A percentile compares a stretch with the other conserved stretches of the same genome.
These are phyloP conservation scores for Coemansia sp. DNA, from an alignment of 192 early-diverging fungal species.

Conservation along the genomic window DNA sequence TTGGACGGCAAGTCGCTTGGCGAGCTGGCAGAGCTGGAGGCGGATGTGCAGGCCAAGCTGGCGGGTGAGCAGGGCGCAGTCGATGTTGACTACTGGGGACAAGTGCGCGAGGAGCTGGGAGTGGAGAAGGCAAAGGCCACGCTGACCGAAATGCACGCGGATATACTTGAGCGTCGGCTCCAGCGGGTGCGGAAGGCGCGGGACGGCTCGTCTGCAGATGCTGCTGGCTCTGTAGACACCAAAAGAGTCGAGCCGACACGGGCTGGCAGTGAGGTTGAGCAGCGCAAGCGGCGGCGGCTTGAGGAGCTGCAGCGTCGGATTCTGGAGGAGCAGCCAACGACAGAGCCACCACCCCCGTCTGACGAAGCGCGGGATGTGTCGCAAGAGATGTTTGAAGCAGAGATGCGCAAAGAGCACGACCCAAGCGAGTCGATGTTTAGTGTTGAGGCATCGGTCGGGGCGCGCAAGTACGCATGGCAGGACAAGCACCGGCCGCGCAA, in stretches of 20 bases:
- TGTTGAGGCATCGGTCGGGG: constrained; percentile 66
- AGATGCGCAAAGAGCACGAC: constrained; percentile 72
- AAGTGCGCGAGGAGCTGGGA: constrained; percentile 67
- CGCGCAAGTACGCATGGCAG: constrained; percentile 72
- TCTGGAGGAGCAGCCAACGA: constrained; percentile 38
- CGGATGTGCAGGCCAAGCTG: constrained; percentile 75
- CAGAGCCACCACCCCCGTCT: background rate
- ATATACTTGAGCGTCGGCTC: constrained; percentile 69
- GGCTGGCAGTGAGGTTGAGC: constrained; percentile 47
- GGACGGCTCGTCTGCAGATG: constrained; percentile 20
- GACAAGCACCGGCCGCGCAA: constrained; percentile 96
- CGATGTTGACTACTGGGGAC: constrained; percentile 97
- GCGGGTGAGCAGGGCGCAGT: constrained; percentile 60
- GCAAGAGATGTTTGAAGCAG: constrained; percentile 63
- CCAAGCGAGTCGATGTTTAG: constrained; percentile 79
- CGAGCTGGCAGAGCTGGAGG: constrained; percentile 71
- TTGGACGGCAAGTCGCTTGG: constrained; percentile 71
- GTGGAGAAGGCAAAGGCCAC: constrained; percentile 79
- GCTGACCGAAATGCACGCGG: constrained; percentile 74
- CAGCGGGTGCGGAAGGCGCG: constrained; percentile 65
- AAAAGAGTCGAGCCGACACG: constrained; percentile 18
- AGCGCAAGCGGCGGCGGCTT: constrained; percentile 53
- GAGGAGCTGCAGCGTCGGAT: constrained; percentile 51
- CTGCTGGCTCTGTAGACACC: background rate
- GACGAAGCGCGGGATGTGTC: constrained; percentile 11